Base-by-base conservation (phyloP, 1,139 yeast genomes). In the Yamadazyma taylorii region DNA sequence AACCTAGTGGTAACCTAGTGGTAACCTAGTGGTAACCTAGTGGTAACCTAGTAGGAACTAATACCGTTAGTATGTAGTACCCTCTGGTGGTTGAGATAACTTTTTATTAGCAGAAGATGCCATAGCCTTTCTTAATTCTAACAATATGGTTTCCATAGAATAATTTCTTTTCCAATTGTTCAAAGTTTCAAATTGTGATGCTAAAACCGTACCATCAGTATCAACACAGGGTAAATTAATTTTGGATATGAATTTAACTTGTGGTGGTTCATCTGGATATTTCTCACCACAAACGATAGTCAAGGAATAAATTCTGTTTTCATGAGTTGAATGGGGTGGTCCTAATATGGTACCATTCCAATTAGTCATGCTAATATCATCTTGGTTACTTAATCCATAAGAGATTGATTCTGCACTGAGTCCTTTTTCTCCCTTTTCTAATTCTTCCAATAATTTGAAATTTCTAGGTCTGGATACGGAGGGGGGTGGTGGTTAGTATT, bases 321-420 rank as follows among this genome's bases (percentile, higher is more conserved):
- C 97, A 58, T 90, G 97, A 21, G 79, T 77, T 34, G 95, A 83
- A 53, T 90, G 97, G 24, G 98, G 98, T 4, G 98, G 98, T 0
- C 98, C 99, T 47, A 92, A 71, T 35, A 90, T 89, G 22, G 97
- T 90, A 3, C 96, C 97, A 58, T 89, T 90, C 97, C 97, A 90
- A 52, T 81, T 68, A 6, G 95, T 85, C 94, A 90, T 86, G 45
- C 90, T 73, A 49, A 88, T 86, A 59, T 90, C 97, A 52, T 86
- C 96, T 48, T 85, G 82, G 55, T 85, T 90, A 27, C 88, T 80
- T 37, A 90, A 73, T 0, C 97, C 97, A 53, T 90, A 88, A 15
- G 97, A 90, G 60, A 96, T 90, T 17, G 96, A 85, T 60, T 94
- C 97, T 24, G 97, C 94, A 21, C 98, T 97, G 37, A 87, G 73